Conservation (phyloP, 768 basidiomycete genomes). For the Agrocybe pediades region DNA sequence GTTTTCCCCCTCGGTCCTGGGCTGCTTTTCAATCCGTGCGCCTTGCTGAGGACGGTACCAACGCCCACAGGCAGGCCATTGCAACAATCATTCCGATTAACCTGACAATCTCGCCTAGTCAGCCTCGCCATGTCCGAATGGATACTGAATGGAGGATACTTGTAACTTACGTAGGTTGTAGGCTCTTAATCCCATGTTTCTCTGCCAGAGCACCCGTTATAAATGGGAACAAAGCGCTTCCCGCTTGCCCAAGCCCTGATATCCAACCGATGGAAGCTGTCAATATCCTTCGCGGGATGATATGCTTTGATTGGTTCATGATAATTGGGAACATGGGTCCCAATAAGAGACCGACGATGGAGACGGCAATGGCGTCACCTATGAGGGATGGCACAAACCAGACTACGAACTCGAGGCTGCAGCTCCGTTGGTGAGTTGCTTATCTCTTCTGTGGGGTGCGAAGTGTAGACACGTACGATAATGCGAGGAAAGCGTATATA, state of each 20-base stretch:
- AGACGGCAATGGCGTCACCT: slow-evolving; percentile 63
- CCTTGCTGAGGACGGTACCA: no score
- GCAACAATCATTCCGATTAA: no score
- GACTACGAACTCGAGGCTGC: slow-evolving; percentile 58
- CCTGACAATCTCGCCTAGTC: no score
- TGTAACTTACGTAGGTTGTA: slow-evolving; percentile 56
- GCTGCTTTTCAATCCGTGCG: no score
- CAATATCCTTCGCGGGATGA: slow-evolving; percentile 73
- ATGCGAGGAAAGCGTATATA: slow-evolving; percentile 51
- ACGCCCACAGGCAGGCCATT: no score
- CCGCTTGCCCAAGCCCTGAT: slow-evolving; percentile 68
- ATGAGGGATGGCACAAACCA: slow-evolving; percentile 73
- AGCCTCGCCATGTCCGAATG: no score
- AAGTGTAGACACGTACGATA: slow-evolving; percentile 23
- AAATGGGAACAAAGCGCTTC: slow-evolving; percentile 73
- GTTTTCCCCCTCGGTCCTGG: no score
- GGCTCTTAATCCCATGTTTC: slow-evolving; percentile 57
- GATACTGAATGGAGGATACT: not conserved
- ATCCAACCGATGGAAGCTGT: slow-evolving; percentile 69
- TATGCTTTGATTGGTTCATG: slow-evolving; percentile 67
- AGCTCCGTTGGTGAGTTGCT: not conserved
- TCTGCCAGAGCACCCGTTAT: slow-evolving; percentile 69
- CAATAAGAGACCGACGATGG: slow-evolving; percentile 66
- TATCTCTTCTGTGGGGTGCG: not conserved
- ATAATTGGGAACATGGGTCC: slow-evolving; percentile 77